Evolutionary conservation across 805 yeast genomes (phyloP).

Genomic region (Saccharomycopsis lassenensis): DNA sequence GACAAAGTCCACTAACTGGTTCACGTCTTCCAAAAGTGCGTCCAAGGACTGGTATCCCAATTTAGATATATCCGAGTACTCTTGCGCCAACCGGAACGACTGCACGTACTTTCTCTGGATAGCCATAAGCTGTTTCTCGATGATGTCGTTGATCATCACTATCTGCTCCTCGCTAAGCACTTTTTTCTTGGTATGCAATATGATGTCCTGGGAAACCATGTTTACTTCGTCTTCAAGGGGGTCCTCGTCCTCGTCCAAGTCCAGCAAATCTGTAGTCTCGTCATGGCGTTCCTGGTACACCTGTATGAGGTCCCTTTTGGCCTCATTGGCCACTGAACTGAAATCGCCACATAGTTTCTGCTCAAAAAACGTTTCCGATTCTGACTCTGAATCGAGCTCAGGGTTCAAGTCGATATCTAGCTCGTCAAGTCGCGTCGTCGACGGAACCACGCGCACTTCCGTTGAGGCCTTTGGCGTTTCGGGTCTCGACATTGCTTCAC

Average conservation of each 20-base stretch:
- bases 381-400: no score
- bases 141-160: conserved; percentile 33
- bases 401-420: conserved; percentile 16
- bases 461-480: conserved; percentile 12
- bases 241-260: conserved; percentile 14
- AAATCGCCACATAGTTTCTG: no score
- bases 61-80: conserved; percentile 10
- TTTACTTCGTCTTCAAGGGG: no score
- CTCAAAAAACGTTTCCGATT: no score
- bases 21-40: conserved; percentile 35
- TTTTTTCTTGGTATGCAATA: background rate
- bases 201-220: background rate
- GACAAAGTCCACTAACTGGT: conserved; percentile 39
- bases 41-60: conserved; percentile 20
- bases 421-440: conserved; percentile 1
- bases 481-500: no score
- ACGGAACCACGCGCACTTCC: conserved; percentile 10
- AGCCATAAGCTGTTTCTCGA: conserved; percentile 42
- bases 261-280: no score
- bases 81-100: conserved; percentile 25
- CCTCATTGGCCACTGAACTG: no score
- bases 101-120: conserved; percentile 45
- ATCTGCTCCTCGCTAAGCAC: background rate
- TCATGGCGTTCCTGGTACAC: no score
- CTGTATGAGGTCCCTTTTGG: no score